These are phyloP conservation scores for Nothophoma quercina DNA, from an alignment of 2,329 filamentous ascomycete species.

Conservation along the genomic window DNA sequence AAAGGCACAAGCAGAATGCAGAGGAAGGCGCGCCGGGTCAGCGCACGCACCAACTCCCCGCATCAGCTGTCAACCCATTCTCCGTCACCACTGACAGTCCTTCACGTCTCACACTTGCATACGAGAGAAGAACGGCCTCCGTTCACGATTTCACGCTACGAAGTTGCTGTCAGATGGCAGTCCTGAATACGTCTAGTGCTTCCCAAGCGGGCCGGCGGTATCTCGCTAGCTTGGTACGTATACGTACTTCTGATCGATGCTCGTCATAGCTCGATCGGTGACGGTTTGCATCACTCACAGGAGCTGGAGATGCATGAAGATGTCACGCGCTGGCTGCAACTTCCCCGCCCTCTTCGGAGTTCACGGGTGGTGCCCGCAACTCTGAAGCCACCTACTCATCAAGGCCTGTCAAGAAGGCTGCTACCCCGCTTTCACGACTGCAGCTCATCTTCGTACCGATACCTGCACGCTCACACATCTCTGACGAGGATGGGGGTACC, in stretches of 20 bases:
- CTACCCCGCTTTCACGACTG: slow-evolving; percentile 49
- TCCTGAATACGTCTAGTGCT: background rate
- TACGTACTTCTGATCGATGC: slow-evolving; percentile 6
- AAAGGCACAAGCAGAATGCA: slow-evolving; percentile 13
- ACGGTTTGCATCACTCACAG: slow-evolving; percentile 38
- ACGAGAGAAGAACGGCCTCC: background rate
- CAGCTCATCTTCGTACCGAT: slow-evolving; percentile 38
- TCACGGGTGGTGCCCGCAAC: slow-evolving; percentile 41
- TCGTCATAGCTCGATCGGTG: slow-evolving; percentile 36
- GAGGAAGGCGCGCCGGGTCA: slow-evolving; percentile 27
- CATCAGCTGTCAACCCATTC: slow-evolving; percentile 5
- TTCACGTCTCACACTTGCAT: slow-evolving; percentile 2
- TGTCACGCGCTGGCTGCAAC: slow-evolving; percentile 45
- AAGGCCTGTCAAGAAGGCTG: slow-evolving; percentile 17
- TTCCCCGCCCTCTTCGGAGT: slow-evolving; percentile 36
- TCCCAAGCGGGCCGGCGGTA: background rate
- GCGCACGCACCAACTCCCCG: slow-evolving; percentile 24
- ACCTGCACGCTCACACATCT: slow-evolving; percentile 24
- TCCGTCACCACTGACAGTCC: slow-evolving; percentile 11
- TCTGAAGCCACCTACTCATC: slow-evolving; percentile 48
- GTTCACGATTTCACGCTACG: background rate
- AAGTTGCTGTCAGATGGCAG: background rate
- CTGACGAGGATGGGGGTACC: slow-evolving; percentile 32
- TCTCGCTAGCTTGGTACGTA: slow-evolving; percentile 3
- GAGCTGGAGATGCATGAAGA: slow-evolving; percentile 32